Base-by-base conservation (phyloP, 2,329 filamentous ascomycete species). In the Diaporthe velutina region DNA sequence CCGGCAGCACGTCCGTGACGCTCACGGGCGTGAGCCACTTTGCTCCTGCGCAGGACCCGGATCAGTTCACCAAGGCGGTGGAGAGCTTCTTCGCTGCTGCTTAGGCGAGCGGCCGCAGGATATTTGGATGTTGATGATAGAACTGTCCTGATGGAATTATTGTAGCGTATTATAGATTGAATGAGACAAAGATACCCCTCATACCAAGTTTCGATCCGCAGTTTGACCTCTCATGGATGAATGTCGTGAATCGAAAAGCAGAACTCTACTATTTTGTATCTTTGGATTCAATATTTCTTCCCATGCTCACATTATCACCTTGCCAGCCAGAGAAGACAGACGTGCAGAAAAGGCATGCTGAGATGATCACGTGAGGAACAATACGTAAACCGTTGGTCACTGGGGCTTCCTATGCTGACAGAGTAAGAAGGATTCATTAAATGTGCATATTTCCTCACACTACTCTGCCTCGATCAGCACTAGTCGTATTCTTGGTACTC, bases 21-120 rank as follows among this genome's bases (percentile, higher is more conserved):
- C 76, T 86, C 75, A 80, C 74, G 2, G 81, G 80, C 1, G 84
- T 86, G 8, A 86, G 84, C 75, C 85, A 86, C 75, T 86, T 86
- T 77, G 84, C 84, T 48, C 85, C 85, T 1, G 45, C 85, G 22
- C 85, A 86, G 76, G 81, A 86, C 76, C 83, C 85, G 4, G 78
- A 77, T 2, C 80, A 82, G 75, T 84, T 84, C 67, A 79, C 82
- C 3, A 73, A 76, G 17, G 81, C 81, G 28, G 78, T 84, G 8
- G 75, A 80, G 75, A 74, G 78, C 33, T 84, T 82, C 52, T 78
- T 83, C 17, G 48, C 48, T 68, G 64, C 64, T 13, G 38, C 40
- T 33, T 66, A 66, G 42, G 19, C 5, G 54, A 50, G 42, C 1
- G 7, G 9, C 9, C 9, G 33, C 2, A 19, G 40, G 22, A n/a